Conservation (phyloP, 179 eudicot species). For the Carnegiea gigantea region DNA sequence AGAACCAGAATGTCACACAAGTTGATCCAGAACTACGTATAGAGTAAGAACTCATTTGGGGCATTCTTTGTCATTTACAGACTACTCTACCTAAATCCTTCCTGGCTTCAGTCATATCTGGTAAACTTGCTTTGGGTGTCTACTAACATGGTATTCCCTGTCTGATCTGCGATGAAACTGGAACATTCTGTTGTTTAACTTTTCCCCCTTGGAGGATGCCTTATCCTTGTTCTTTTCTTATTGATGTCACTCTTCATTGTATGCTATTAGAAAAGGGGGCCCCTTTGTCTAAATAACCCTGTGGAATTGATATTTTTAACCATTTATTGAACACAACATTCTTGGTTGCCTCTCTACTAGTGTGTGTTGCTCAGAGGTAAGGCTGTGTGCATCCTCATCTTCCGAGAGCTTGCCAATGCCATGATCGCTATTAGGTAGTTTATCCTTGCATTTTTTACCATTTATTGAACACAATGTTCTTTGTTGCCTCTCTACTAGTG, state of each 20-base stretch:
- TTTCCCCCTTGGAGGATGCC: not conserved
- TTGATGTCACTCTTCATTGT: not conserved
- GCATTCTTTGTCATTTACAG: not conserved
- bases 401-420: not conserved
- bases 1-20: conserved; percentile 68
- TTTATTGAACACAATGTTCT: not conserved
- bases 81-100: not conserved
- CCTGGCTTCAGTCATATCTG: not conserved
- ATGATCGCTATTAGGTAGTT: too few relatives aligned
- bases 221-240: not conserved
- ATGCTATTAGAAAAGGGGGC: not conserved
- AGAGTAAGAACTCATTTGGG: conserved; percentile 52
- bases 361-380: not conserved
- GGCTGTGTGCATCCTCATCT: not conserved
- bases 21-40: conserved; percentile 99
- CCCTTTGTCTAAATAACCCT: not conserved
- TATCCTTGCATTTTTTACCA: not conserved
- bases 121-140: not conserved
- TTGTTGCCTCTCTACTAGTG: not conserved
- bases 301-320: not conserved
- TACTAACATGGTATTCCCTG: not conserved
- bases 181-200: not conserved
- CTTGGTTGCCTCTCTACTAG: not conserved
- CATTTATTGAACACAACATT: not conserved
- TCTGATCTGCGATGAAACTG: not conserved